phyloP scores from a whole-genome alignment of 2,329 filamentous ascomycete species.

The Aurifilum marmelostoma region DNA sequence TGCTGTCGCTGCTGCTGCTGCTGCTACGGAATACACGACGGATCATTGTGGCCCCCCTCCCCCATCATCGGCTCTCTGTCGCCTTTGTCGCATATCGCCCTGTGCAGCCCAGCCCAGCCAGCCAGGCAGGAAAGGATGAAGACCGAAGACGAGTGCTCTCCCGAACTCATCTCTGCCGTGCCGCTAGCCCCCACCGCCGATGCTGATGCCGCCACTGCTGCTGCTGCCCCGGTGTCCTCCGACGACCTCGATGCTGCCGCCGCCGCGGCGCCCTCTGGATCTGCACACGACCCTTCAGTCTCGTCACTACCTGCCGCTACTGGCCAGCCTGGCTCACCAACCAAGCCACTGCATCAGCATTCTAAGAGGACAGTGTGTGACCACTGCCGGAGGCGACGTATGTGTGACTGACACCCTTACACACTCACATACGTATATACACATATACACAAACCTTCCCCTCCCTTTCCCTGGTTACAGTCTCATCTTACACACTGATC shows the following conservation, averaged over 20 bases:
- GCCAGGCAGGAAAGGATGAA: conserved; percentile 25
- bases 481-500: conserved; percentile 10
- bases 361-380: conserved; percentile 48
- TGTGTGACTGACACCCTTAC: conserved; percentile 30
- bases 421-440: background rate
- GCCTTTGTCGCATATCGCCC: conserved; percentile 12
- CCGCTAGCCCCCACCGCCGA: conserved; percentile 21
- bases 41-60: conserved; percentile 18
- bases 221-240: conserved; percentile 12
- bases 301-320: background rate
- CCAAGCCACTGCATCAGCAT: conserved; percentile 17
- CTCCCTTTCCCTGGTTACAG: no score
- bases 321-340: conserved; percentile 19
- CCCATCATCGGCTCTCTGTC: conserved; percentile 5
- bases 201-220: conserved; percentile 15
- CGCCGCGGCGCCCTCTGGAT: conserved; percentile 16
- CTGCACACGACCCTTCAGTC: conserved; percentile 7
- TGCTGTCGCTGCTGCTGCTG: background rate
- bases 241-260: conserved; percentile 7
- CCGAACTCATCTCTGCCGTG: conserved; percentile 26
- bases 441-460: no score
- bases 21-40: conserved; percentile 15
- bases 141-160: conserved; percentile 30
- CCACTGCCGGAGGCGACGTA: conserved; percentile 49
- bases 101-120: background rate